phyloP scores from a whole-genome alignment of 305 asterid species.

The Petunia hybrid region DNA sequence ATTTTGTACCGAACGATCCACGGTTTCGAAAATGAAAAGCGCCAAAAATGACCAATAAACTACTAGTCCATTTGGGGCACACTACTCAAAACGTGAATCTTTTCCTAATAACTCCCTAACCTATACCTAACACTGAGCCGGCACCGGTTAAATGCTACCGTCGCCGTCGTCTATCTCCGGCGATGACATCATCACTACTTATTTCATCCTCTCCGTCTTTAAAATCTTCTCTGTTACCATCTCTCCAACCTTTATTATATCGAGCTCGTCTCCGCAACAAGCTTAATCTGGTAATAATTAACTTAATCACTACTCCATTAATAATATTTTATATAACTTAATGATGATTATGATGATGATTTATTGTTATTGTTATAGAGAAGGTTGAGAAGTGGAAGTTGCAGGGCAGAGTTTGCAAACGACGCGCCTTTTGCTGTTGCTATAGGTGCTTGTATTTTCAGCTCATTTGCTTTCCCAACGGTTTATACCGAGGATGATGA shows the following conservation, averaged over 20 bases:
- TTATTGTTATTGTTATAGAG: constrained; percentile 46
- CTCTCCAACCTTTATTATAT: constrained; percentile 34
- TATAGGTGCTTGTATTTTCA: constrained; percentile 88
- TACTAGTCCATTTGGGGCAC: too few species aligned
- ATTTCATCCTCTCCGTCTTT: constrained; percentile 25
- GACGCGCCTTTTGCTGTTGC: constrained; percentile 84
- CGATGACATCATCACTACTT: constrained; percentile 42
- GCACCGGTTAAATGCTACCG: constrained; percentile 12
- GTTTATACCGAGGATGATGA: constrained; percentile 68
- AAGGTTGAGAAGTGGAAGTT: constrained; percentile 59
- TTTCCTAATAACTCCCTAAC: constrained; percentile 15
- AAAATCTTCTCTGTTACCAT: constrained; percentile 36
- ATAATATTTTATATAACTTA: background rate
- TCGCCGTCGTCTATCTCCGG: constrained; percentile 17
- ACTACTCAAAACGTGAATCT: background rate
- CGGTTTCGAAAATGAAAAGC: background rate
- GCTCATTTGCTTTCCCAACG: constrained; percentile 73
- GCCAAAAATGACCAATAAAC: constrained; percentile 12
- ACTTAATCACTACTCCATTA: background rate
- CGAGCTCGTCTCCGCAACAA: constrained; percentile 34
- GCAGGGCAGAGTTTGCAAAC: constrained; percentile 76
- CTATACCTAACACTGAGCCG: constrained; percentile 12
- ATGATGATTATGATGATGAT: constrained; percentile 13
- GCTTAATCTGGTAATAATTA: constrained; percentile 36
- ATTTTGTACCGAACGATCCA: background rate